Conservation (phyloP, 225 moss, liverwort and hornwort genomes). For the Straminergon stramineum region DNA sequence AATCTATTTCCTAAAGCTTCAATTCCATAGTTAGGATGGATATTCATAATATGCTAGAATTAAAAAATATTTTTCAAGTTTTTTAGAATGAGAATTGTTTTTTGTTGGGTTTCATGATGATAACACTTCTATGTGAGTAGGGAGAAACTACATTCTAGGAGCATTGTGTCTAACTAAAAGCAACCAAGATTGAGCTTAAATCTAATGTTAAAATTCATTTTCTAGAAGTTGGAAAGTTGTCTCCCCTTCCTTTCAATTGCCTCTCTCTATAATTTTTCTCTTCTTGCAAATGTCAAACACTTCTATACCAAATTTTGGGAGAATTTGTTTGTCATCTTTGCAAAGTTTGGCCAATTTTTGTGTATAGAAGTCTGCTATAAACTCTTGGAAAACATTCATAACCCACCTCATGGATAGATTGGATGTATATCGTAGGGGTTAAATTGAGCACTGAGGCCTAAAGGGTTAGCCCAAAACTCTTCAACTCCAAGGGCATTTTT, state of each 20-base stretch:
- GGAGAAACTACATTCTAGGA: background rate
- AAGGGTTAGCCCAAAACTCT: accelerated
- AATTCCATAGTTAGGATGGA: too few relatives aligned
- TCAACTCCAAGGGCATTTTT: background rate
- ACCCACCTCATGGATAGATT: background rate
- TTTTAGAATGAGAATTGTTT: background rate
- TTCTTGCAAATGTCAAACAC: background rate
- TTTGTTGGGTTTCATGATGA: background rate
- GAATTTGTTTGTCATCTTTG: background rate
- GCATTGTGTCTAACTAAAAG: background rate
- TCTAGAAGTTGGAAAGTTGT: accelerated
- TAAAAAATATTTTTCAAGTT: accelerated
- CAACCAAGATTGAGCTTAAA: background rate
- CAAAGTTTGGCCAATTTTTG: background rate
- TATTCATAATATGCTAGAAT: accelerated
- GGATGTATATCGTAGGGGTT: background rate
- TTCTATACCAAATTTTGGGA: accelerated
- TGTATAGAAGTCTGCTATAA: accelerated
- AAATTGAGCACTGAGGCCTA: accelerated
- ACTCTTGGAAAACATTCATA: background rate
- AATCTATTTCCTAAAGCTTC: background rate
- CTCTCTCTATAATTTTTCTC: background rate
- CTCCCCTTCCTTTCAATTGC: accelerated
- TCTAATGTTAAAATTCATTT: background rate
- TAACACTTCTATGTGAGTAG: background rate